phyloP scores from a whole-genome alignment of 2,329 filamentous ascomycete species.

The Sclerotinia glacialis region DNA sequence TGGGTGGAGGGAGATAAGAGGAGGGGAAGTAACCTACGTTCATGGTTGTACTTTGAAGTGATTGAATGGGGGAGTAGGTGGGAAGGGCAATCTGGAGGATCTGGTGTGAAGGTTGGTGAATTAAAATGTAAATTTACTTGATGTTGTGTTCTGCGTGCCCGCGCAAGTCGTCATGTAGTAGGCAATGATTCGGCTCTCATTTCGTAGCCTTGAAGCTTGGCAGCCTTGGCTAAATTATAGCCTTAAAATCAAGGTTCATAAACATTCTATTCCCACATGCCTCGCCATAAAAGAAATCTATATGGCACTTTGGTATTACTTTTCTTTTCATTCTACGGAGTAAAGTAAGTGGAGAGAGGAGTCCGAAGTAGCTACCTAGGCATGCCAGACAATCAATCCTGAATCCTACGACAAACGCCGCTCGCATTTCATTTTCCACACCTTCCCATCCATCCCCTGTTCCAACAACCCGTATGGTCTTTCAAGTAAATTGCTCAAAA shows the following conservation, averaged over 20 bases:
- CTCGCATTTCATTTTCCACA: conserved; percentile 15
- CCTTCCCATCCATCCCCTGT: conserved; percentile 2
- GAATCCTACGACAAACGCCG: conserved; percentile 17
- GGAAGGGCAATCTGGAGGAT: not conserved
- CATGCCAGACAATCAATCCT: conserved; percentile 11
- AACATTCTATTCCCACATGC: not conserved
- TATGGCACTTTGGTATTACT: not conserved
- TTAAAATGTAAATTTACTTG: conserved; percentile 1
- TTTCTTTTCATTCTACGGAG: not conserved
- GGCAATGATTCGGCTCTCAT: not conserved
- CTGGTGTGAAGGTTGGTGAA: not conserved
- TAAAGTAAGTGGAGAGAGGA: conserved; percentile 15
- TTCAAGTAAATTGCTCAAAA: not conserved
- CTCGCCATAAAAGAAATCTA: too few species aligned
- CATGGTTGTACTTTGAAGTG: conserved; percentile 41
- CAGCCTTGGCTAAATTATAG: not conserved
- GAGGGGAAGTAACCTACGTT: conserved; percentile 48
- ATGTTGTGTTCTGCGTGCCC: conserved; percentile 8
- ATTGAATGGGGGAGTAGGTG: too few species aligned
- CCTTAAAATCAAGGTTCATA: not conserved
- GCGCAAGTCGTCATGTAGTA: conserved; percentile 17
- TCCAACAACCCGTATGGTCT: conserved; percentile 10
- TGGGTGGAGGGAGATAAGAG: not conserved
- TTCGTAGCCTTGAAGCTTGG: conserved; percentile 17
- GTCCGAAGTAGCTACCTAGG: conserved; percentile 14